Conservation (phyloP, 139 green algal genomes). For the Nannochloris sp. region DNA sequence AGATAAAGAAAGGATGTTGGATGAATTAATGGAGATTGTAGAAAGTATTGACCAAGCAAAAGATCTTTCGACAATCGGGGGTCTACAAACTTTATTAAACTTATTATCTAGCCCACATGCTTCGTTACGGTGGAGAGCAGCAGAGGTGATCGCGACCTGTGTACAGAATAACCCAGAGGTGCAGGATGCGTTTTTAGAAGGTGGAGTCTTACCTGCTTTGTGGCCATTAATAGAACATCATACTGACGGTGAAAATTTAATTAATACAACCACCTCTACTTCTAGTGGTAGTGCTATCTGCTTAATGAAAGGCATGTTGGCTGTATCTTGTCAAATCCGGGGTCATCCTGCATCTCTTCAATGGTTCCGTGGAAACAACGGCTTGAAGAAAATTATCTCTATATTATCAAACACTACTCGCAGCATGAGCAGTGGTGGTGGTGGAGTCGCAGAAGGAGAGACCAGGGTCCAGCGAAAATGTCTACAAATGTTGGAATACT, state of each 20-base stretch:
- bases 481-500: conserved; percentile 42
- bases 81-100: conserved; percentile 59
- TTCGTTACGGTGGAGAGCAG: conserved; percentile 55
- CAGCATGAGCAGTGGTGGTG: too few species aligned
- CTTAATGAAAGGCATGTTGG: conserved; percentile 48
- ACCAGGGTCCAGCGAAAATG: conserved; percentile 31
- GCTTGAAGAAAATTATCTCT: background rate
- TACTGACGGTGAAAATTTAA: too few species aligned
- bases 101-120: conserved; percentile 48
- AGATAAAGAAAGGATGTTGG: conserved; percentile 58
- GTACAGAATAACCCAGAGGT: conserved; percentile 73
- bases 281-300: conserved; percentile 13
- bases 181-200: conserved; percentile 65
- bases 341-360: conserved; percentile 5
- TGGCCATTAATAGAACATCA: conserved; percentile 45
- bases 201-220: conserved; percentile 47
- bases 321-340: conserved; percentile 36
- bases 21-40: conserved; percentile 80
- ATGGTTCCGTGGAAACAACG: background rate
- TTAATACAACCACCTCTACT: too few species aligned
- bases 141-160: conserved; percentile 73
- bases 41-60: conserved; percentile 65
- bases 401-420: background rate
- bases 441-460: background rate
- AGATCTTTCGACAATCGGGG: conserved; percentile 79